Evolutionary conservation across 768 basidiomycete species (phyloP).

Genomic region (Leccinum subtestaceum): DNA sequence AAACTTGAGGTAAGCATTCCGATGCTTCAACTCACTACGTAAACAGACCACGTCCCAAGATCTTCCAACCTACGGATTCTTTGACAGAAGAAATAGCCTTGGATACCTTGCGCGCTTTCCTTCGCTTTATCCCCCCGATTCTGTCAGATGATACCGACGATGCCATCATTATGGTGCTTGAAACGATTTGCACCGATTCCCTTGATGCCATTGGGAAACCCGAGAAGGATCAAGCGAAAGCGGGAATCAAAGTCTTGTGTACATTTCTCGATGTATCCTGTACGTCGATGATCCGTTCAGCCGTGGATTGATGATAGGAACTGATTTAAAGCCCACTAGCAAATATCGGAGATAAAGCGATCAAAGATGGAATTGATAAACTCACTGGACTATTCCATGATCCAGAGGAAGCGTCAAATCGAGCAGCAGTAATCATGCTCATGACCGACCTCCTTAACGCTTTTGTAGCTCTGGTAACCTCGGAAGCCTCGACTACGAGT

Average conservation of each 20-base stretch:
- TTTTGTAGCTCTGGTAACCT: slow-evolving; percentile 7
- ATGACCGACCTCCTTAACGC: slow-evolving; percentile 65
- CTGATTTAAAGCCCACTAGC: slow-evolving; percentile 41
- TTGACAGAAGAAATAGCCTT: slow-evolving; percentile 75
- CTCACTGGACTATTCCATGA: slow-evolving; percentile 73
- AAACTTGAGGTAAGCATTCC: slow-evolving; percentile 71
- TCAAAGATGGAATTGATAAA: slow-evolving; percentile 69
- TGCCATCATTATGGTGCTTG: slow-evolving; percentile 55
- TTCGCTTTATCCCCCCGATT: slow-evolving; percentile 65
- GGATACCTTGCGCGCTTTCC: slow-evolving; percentile 65
- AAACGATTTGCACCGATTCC: slow-evolving; percentile 78
- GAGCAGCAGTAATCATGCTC: slow-evolving; percentile 62
- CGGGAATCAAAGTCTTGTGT: slow-evolving; percentile 81
- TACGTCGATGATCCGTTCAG: slow-evolving; percentile 37
- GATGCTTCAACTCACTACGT: neutral
- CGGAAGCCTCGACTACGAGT: neutral
- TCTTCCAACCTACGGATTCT: slow-evolving; percentile 87
- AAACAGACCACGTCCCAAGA: slow-evolving; percentile 42
- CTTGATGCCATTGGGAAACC: slow-evolving; percentile 79
- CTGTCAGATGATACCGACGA: slow-evolving; percentile 36
- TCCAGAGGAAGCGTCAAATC: slow-evolving; percentile 64
- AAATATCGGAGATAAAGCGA: slow-evolving; percentile 61
- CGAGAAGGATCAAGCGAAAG: slow-evolving; percentile 89
- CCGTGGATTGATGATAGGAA: neutral
- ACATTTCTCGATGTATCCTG: slow-evolving; percentile 76